Conservation (phyloP, 768 basidiomycete genomes). For the Cubamyces lactineus region DNA sequence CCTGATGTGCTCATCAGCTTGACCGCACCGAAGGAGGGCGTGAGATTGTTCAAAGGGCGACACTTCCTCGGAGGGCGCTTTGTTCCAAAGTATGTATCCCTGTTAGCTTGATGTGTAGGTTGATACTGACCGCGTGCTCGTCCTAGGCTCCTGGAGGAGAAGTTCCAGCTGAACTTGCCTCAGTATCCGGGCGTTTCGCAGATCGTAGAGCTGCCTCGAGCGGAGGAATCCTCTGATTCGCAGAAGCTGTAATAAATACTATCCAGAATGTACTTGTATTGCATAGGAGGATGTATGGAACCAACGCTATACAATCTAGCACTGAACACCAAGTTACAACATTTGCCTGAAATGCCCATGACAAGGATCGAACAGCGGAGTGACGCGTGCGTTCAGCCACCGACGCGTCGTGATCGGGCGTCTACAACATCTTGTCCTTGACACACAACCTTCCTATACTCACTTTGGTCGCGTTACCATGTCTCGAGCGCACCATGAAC, state of each 20-base stretch:
- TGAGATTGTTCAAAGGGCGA: conserved; percentile 69
- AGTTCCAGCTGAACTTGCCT: conserved; percentile 79
- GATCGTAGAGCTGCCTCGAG: conserved; percentile 71
- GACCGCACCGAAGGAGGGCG: conserved; percentile 94
- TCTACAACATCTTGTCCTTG: background rate
- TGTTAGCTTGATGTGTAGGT: background rate
- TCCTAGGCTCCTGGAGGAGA: conserved; percentile 68
- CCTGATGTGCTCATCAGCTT: conserved; percentile 86
- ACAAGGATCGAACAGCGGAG: background rate
- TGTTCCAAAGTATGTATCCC: conserved; percentile 70
- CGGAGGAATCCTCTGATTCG: conserved; percentile 1
- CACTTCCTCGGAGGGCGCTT: conserved; percentile 97
- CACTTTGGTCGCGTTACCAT: conserved; percentile 17
- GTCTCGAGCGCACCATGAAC: conserved; percentile 32
- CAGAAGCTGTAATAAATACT: conserved; percentile 11
- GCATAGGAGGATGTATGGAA: background rate
- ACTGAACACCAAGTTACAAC: too few species aligned
- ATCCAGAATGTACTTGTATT: background rate
- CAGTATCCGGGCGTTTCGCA: conserved; percentile 78
- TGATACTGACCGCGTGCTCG: conserved; percentile 11
- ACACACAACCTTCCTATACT: background rate
- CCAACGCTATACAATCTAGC: background rate
- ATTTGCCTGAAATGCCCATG: background rate
- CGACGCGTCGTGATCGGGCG: conserved; percentile 17
- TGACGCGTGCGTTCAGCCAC: conserved; percentile 7